Conservation (phyloP, 805 yeast genomes). For the Saccharomycopsis sp. region DNA sequence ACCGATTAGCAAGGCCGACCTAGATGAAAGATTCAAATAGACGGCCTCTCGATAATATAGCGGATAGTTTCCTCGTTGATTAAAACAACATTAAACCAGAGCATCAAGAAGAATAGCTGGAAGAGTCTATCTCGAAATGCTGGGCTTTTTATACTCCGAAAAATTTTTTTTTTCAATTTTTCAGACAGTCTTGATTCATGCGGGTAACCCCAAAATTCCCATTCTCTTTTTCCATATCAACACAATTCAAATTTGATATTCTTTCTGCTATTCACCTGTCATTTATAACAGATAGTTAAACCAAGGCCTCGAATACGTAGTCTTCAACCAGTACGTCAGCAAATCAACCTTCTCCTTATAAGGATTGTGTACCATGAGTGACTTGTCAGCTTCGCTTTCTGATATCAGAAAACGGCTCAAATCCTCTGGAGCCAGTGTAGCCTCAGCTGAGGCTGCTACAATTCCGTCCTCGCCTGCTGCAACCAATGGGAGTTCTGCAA, state of each 20-base stretch:
- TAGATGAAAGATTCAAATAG: neutral
- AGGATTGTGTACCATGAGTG: slow-evolving; percentile 11
- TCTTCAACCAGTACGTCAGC: too few relatives aligned
- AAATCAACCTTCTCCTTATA: neutral
- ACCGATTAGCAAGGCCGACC: neutral
- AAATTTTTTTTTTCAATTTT: neutral
- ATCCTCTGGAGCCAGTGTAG: slow-evolving; percentile 4
- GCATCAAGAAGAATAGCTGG: neutral
- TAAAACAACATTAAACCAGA: neutral
- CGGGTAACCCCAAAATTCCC: neutral
- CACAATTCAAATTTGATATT: too few relatives aligned
- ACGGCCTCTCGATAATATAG: neutral
- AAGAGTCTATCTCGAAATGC: neutral
- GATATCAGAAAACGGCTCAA: slow-evolving; percentile 16
- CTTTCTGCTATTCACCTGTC: too few relatives aligned
- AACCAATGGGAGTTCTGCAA: too few relatives aligned
- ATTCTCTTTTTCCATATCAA: too few relatives aligned
- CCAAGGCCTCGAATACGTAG: too few relatives aligned
- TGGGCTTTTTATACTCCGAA: neutral
- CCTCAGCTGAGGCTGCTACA: neutral
- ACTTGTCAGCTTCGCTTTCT: slow-evolving; percentile 14
- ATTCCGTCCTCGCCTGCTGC: neutral
- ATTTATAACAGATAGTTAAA: too few relatives aligned
- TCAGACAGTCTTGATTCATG: too few relatives aligned
- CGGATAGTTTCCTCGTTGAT: neutral